Percentiles rank a stretch among this genome's conserved stretches.
phyloP scores from a whole-genome alignment of 495 filamentous ascomycete genomes.

The Elasticomyces elasticus region DNA sequence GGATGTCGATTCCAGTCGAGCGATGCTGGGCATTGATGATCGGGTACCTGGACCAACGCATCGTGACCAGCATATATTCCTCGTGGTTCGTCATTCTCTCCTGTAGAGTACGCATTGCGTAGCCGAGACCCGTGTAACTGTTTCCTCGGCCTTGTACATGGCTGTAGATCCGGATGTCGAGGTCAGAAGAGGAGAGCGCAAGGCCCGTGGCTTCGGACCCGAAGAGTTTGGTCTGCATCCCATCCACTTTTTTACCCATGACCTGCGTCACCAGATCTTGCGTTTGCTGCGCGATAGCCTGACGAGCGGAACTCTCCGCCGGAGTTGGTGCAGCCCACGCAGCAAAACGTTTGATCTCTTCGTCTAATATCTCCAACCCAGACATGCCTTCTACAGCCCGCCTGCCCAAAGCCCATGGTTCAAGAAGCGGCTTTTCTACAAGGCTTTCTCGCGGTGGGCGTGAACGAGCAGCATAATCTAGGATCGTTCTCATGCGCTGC shows the following conservation, averaged over 20 bases:
- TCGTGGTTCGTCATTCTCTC: not conserved
- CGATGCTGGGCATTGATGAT: conserved; percentile 32
- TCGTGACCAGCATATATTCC: not conserved
- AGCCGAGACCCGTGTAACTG: not conserved
- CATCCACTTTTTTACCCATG: not conserved
- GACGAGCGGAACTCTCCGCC: conserved; percentile 8
- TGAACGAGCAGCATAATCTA: not conserved
- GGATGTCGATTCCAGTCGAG: conserved; percentile 40
- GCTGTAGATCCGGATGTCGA: conserved; percentile 38
- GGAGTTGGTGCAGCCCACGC: not conserved
- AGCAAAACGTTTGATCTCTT: conserved; percentile 11
- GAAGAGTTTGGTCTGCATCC: conserved; percentile 30
- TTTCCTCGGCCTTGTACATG: not conserved
- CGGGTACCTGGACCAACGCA: conserved; percentile 20
- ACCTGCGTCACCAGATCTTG: not conserved
- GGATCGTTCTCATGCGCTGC: not conserved
- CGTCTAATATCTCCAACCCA: not conserved
- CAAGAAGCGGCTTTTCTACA: not conserved
- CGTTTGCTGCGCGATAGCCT: conserved; percentile 5
- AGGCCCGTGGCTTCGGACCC: conserved; percentile 49
- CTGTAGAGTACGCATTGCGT: not conserved
- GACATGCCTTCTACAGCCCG: not conserved
- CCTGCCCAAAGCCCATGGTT: conserved; percentile 2
- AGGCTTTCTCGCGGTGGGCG: not conserved
- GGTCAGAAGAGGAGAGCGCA: conserved; percentile 40